Conservation (phyloP, 805 yeast species). For the Tetrapisispora iriomotensis region DNA sequence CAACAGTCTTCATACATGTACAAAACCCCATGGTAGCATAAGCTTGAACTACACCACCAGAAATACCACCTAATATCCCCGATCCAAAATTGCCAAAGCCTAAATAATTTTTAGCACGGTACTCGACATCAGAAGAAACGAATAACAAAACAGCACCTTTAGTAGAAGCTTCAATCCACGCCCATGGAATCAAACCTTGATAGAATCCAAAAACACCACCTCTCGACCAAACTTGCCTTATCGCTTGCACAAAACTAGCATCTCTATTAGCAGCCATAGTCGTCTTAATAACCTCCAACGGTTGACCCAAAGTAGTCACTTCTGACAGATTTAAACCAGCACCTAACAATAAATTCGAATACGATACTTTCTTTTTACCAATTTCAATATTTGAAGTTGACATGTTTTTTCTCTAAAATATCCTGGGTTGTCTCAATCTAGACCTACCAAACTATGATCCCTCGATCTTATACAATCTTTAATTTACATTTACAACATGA, state of each 20-base stretch:
- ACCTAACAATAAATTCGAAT: conserved; percentile 84
- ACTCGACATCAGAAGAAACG: conserved; percentile 88
- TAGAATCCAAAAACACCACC: conserved; percentile 91
- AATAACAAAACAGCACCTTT: conserved; percentile 94
- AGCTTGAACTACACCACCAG: conserved; percentile 95
- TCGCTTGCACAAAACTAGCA: conserved; percentile 56
- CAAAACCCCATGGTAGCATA: conserved; percentile 96
- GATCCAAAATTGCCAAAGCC: conserved; percentile 67
- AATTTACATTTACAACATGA: too few relatives aligned
- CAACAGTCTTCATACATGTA: conserved; percentile 98
- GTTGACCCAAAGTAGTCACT: conserved; percentile 93
- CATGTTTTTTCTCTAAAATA: background rate
- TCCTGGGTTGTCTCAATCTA: too few relatives aligned
- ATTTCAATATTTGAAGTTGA: background rate
- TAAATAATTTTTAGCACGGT: conserved; percentile 44
- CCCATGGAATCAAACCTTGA: conserved; percentile 98
- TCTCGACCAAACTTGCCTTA: conserved; percentile 75
- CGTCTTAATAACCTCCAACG: conserved; percentile 89
- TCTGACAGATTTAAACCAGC: conserved; percentile 90
- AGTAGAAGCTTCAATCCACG: conserved; percentile 99
- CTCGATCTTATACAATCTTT: too few relatives aligned
- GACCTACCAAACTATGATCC: too few relatives aligned
- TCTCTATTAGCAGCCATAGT: conserved; percentile 96
- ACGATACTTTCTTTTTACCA: conserved; percentile 78
- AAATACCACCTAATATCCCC: conserved; percentile 92